Evolutionary conservation across 257 asterid genomes (phyloP), one percentile per base, ranked within the genome.

Genomic region (Capsicum chinense): DNA sequence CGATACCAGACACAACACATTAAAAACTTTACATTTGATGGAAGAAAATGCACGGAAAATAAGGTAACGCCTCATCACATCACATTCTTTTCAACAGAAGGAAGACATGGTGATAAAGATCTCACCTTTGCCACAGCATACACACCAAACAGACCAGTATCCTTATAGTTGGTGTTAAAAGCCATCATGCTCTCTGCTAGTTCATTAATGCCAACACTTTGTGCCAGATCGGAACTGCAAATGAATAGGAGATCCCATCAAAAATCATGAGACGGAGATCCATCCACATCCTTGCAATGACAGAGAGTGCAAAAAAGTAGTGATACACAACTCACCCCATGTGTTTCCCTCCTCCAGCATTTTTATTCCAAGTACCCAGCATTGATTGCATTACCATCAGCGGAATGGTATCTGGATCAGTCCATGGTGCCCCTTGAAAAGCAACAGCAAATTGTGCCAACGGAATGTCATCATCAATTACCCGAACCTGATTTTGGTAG

Each of bases 381-480:
- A 93, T 89, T 0, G 97, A 86, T 80, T 95, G 98, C 93, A 95
- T 95, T 69, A 93, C 94, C 98, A 93, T 93, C 87, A 95, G 89
- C 47, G 98, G 91, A 88, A 95, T 85, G 63, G 97, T 90, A 92
- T 93, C 97, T 39, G 94, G 98, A 89, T 95, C 97, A 3, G 95
- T 93, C 98, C 98, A 95, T 7, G 98, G 91, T 16, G 97, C 95
- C 86, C 98, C 98, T 89, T 95, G 97, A 91, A 93, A 93, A 82
- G 98, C 98, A 87, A 95, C 92, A 6, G 94, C 95, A 79, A 95
- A 92, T 84, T 95, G 95, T 69, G 98, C 98, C 62, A 91, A 92
- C 0, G 95, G 95, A 62, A 90, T 76, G 85, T 93, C 98, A 26
- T 95, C 97, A 83, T 93, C 95, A 58, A 93, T 90, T 93, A 91